These are phyloP conservation scores for Microstegium vimineum DNA, from an alignment of 176 grass and related monocot species.

Conservation along the genomic window DNA sequence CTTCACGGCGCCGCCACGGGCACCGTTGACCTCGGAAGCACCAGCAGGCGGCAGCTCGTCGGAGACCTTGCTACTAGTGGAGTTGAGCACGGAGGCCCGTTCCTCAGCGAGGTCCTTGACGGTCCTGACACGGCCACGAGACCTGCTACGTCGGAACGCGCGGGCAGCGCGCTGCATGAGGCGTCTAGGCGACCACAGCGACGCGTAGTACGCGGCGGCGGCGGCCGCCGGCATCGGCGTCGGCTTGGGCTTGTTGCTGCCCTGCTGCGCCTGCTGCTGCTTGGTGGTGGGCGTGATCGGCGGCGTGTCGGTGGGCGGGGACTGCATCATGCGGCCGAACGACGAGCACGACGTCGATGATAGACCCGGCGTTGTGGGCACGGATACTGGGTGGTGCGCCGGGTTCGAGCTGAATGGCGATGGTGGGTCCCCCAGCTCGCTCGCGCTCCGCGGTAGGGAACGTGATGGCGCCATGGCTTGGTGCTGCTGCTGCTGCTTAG, in stretches of 20 bases:
- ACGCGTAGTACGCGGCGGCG: constrained; percentile 10
- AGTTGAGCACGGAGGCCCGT: background rate
- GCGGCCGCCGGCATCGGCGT: background rate
- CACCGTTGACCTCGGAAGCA: background rate
- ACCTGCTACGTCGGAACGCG: constrained; percentile 31
- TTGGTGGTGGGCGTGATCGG: background rate
- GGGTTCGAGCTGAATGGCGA: constrained; percentile 27
- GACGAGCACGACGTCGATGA: constrained; percentile 19
- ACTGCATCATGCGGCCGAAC: constrained; percentile 4
- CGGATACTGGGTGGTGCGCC: background rate
- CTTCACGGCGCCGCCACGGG: background rate
- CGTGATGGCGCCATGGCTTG: constrained; percentile 10
- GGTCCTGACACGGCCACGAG: background rate
- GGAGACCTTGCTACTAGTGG: background rate
- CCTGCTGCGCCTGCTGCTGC: background rate
- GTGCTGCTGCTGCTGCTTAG: background rate
- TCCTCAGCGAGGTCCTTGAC: background rate
- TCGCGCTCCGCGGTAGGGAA: constrained; percentile 15
- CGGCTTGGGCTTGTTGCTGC: background rate
- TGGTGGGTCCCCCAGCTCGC: constrained; percentile 1
- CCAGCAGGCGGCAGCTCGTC: background rate
- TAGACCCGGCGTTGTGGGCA: background rate
- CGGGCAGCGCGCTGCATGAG: constrained; percentile 46
- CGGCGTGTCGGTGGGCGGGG: constrained; percentile 2
- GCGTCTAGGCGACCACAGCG: constrained; percentile 28